Evolutionary conservation across 768 basidiomycete genomes (phyloP), one percentile per base, ranked within the genome.

Genomic region (Russula sp.): DNA sequence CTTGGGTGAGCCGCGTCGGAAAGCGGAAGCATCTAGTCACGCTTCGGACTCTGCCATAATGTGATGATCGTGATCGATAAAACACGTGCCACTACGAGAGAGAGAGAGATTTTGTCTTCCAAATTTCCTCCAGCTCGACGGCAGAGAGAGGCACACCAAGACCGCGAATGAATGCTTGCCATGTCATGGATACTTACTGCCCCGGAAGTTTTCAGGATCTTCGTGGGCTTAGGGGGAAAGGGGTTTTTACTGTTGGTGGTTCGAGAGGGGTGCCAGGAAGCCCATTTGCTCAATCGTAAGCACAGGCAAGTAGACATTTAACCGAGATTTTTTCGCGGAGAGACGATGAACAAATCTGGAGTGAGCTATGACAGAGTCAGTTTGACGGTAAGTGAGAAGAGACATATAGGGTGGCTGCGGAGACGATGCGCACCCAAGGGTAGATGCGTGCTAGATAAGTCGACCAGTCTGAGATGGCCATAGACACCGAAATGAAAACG

Each of bases 401-500:
- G 22, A 34, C 30, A 24, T 26, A 53, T 54, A 59, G 2, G 46
- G 44, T 32, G 51, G 42, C 13, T 59, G 51, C 51, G 42, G 57
- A 36, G 49, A 57, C 40, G 40, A 52, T n/a, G 32, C 40, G 13
- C 52, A n/a, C 56, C 40, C 24, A 34, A n/a, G 20, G 26, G 26
- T 9, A 14, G 13, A 34, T 20, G 32, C 9, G 32, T 26, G 11
- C 28, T 36, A 32, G 40, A 51, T 38, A 20, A 30, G 56, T 20
- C 32, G n/a, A 36, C 20, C 34, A 44, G 32, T 51, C 38, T 18
- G 34, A 64, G 30, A 52, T 24, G 7, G 32, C 28, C 22, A 58
- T 38, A 53, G 63, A 53, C 3, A 59, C 63, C 63, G 63, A 59
- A 53, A 59, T 59, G 20, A 53, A 62, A 38, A 55, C n/a, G 2